phyloP scores from a whole-genome alignment of 169 alveolate species.

The Plasmodium ovale region DNA sequence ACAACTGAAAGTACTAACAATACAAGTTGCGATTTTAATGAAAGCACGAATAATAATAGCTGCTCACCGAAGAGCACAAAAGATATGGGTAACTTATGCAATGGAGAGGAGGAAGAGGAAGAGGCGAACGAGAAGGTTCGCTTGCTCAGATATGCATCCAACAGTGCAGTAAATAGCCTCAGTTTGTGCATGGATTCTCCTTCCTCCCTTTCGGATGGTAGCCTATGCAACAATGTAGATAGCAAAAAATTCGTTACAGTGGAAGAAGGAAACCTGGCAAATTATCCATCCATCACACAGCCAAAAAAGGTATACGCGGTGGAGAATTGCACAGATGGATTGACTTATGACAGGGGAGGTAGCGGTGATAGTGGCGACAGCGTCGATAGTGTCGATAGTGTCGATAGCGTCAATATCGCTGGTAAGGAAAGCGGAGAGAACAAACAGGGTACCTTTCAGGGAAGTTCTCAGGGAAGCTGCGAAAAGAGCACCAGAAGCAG shows the following conservation, averaged over 20 bases:
- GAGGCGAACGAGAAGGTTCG: not conserved
- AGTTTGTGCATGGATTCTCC: conserved; percentile 18
- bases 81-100: not conserved
- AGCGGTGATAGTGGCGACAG: not conserved
- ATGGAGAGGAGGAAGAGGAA: conserved; percentile 1
- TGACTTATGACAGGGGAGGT: too few relatives aligned
- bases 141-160: not conserved
- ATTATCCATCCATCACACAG: not conserved
- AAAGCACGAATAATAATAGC: conserved; percentile 11
- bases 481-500: too few relatives aligned
- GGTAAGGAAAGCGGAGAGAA: not conserved
- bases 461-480: too few relatives aligned
- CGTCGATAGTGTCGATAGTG: not conserved
- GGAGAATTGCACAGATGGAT: not conserved
- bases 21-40: conserved; percentile 29
- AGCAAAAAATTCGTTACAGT: not conserved
- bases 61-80: conserved; percentile 7
- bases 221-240: conserved; percentile 18
- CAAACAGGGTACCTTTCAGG: not conserved
- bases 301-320: not conserved
- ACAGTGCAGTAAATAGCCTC: conserved; percentile 1
- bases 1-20: conserved; percentile 21
- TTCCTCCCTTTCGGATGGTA: conserved; percentile 11
- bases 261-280: not conserved
- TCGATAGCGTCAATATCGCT: not conserved